Evolutionary conservation across 1,139 yeast genomes (phyloP), one percentile per base, ranked within the genome.

Genomic region (Sugiyamaella xylanicola): DNA sequence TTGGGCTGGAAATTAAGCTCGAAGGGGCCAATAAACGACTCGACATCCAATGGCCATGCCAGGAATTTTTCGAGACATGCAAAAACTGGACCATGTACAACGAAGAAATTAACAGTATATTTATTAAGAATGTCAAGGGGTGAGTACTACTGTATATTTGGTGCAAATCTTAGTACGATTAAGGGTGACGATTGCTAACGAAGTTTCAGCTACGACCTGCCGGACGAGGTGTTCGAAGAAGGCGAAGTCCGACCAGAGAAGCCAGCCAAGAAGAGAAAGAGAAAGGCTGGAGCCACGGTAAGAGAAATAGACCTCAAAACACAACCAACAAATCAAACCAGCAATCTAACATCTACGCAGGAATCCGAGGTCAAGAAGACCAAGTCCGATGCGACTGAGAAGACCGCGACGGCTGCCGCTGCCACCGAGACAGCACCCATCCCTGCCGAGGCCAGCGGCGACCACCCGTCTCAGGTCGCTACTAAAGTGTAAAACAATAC

Each of bases 31-130:
- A 69, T 43, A 72, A 74, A 55, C 86, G 85, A 64, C 78, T 93
- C 59, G 97, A 93, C 68, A 87, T 93, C 53, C 96, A 90, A 65
- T 81, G 86, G 63, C 97, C 98, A 8, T 92, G 98, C 68, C 81
- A 90, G 17, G 99, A 93, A 59, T 93, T 92, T 69, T 89, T 80
- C 72, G 84, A 80, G 53, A 74, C 90, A 16, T 89, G 97, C 70
- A 85, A 89, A 63, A 78, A 83, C 40, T 89, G 93, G 84, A 76
- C 78, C 13, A 77, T 77, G 40, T 93, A 81, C 65, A 81, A 86
- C 62, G 85, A 81, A 56, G 80, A 81, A 43, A 71, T 78, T n/a
- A 78, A 85, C 68, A 75, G 77, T 50, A 77, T 77, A 61, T 79
- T 81, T 27, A 87, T 93, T 48, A 86, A 86, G 65, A 86, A 89